Evolutionary conservation across 2,329 filamentous ascomycete genomes (phyloP).

Genomic region (Aspergillus neotritici): DNA sequence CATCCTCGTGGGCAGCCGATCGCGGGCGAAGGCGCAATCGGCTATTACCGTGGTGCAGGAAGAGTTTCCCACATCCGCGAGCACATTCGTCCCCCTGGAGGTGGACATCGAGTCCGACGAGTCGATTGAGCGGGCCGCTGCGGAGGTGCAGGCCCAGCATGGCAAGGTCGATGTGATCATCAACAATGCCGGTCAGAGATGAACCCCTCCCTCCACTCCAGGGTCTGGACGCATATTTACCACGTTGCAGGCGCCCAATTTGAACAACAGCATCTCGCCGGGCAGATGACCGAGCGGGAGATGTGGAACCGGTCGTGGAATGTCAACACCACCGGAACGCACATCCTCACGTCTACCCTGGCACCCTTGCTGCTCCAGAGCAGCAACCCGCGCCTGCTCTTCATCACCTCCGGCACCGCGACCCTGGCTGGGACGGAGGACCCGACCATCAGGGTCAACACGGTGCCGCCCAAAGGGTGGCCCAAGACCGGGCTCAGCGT

Average conservation of each 20-base stretch:
- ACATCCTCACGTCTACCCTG: conserved; percentile 43
- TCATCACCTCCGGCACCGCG: conserved; percentile 44
- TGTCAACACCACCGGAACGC: conserved; percentile 47
- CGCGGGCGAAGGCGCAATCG: conserved; percentile 45
- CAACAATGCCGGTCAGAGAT: conserved; percentile 50
- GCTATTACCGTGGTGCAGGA: conserved; percentile 41
- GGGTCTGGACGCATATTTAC: too few species aligned
- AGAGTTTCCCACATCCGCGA: conserved; percentile 39
- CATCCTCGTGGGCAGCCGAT: conserved; percentile 53
- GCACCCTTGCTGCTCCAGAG: conserved; percentile 48
- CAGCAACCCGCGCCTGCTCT: conserved; percentile 41
- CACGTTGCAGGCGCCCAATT: conserved; percentile 14
- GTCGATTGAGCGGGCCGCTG: conserved; percentile 46
- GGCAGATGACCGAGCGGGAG: conserved; percentile 32
- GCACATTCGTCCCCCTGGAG: conserved; percentile 44
- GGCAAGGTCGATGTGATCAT: conserved; percentile 50
- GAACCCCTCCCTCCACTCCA: too few species aligned
- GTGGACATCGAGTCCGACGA: conserved; percentile 52
- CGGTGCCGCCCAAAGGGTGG: conserved; percentile 33
- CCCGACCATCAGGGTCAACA: conserved; percentile 2
- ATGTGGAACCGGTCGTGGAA: conserved; percentile 46
- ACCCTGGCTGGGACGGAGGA: conserved; percentile 25
- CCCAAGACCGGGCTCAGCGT: conserved; percentile 30
- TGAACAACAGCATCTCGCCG: conserved; percentile 26
- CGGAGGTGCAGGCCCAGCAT: conserved; percentile 38